phyloP scores from a whole-genome alignment of 352 stramenopile genomes.

The Paralagenidium karlingii region DNA sequence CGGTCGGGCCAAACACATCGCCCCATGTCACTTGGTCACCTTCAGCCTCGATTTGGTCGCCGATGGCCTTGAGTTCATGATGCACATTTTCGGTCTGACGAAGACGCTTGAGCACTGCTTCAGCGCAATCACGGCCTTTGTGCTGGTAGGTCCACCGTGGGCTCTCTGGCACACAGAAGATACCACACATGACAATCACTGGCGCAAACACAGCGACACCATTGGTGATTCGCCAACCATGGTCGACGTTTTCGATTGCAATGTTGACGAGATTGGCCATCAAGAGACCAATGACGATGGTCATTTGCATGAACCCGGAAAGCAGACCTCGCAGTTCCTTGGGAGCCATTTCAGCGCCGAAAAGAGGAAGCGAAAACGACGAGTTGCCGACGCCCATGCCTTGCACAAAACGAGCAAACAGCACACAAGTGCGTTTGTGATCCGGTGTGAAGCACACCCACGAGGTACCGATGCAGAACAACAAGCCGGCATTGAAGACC shows the following conservation, averaged over 20 bases:
- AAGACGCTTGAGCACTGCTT: conserved; percentile 16
- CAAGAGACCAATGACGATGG: conserved; percentile 14
- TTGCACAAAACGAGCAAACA: conserved; percentile 13
- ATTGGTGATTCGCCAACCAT: conserved; percentile 24
- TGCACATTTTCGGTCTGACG: conserved; percentile 16
- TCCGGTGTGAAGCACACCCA: conserved; percentile 15
- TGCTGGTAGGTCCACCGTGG: conserved; percentile 33
- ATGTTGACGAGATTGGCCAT: conserved; percentile 19
- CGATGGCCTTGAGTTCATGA: conserved; percentile 19
- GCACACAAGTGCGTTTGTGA: conserved; percentile 9
- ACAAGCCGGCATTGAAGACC: conserved; percentile 16
- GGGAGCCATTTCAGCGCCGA: conserved; percentile 19
- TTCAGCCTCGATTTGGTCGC: conserved; percentile 20
- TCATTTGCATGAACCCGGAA: conserved; percentile 21
- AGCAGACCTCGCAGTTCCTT: conserved; percentile 16
- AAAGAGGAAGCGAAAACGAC: conserved; percentile 23
- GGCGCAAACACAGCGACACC: conserved; percentile 14
- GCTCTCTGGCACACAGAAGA: conserved; percentile 31
- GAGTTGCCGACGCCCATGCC: conserved; percentile 22
- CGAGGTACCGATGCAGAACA: conserved; percentile 20
- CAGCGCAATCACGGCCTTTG: conserved; percentile 24
- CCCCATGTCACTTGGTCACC: conserved; percentile 2
- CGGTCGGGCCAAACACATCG: conserved; percentile 12
- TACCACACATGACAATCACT: conserved; percentile 18
- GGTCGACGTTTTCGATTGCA: conserved; percentile 10